Conservation (phyloP, 2,329 filamentous ascomycete species). For the Aspergillus clavatus region DNA sequence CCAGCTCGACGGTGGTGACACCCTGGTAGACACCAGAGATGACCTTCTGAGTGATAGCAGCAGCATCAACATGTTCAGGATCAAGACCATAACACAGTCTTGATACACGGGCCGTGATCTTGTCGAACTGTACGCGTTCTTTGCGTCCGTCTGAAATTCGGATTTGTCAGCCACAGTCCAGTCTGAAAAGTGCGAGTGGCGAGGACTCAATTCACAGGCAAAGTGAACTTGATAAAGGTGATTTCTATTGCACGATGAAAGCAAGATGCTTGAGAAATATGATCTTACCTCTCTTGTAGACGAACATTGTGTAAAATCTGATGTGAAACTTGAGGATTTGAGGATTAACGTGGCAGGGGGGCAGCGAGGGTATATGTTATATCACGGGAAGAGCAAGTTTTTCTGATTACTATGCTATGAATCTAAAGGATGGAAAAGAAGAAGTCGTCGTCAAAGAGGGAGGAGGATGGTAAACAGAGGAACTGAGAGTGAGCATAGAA, state of each 20-base stretch:
- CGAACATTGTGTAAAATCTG: conserved; percentile 51
- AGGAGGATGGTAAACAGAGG: conserved; percentile 7
- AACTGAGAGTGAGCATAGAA: conserved; percentile 19
- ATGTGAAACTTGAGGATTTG: conserved; percentile 5
- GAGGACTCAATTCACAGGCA: conserved; percentile 4
- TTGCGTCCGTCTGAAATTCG: conserved; percentile 80
- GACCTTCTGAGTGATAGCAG: conserved; percentile 98
- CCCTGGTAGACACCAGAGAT: conserved; percentile 99
- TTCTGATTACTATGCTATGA: neutral
- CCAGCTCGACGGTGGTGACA: conserved; percentile 91
- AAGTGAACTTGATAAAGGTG: neutral
- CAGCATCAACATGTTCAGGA: conserved; percentile 90
- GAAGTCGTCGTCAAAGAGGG: conserved; percentile 9
- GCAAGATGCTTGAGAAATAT: neutral
- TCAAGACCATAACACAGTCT: conserved; percentile 97
- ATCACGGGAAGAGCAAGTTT: neutral
- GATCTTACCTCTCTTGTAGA: conserved; percentile 57
- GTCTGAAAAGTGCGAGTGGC: conserved; percentile 16
- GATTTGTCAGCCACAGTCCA: conserved; percentile 16
- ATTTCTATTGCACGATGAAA: neutral
- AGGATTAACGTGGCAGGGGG: conserved; percentile 11
- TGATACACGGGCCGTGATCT: conserved; percentile 98
- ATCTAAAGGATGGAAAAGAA: conserved; percentile 2
- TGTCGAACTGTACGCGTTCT: conserved; percentile 99
- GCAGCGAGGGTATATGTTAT: conserved; percentile 20